Evolutionary conservation across 495 filamentous ascomycete genomes (phyloP).

Genomic region (Lentithecium fluviatile): DNA sequence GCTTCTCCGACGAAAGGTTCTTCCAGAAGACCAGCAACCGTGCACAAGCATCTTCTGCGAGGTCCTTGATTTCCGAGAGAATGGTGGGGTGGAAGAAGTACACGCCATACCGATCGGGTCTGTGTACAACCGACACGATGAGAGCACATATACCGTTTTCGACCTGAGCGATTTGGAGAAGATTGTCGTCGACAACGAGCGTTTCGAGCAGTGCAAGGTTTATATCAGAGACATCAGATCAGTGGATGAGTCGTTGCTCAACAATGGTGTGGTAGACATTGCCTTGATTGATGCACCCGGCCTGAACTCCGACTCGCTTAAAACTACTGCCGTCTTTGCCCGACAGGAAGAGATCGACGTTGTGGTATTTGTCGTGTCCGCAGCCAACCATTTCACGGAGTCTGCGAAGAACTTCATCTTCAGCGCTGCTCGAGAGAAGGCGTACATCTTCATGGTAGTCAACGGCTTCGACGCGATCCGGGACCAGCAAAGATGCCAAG

Average conservation of each 20-base stretch:
- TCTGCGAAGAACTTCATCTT: constrained; percentile 96
- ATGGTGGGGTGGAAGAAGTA: constrained; percentile 86
- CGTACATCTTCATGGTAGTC: constrained; percentile 98
- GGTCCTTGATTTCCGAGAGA: constrained; percentile 88
- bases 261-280: constrained; percentile 97
- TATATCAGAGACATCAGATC: constrained; percentile 90
- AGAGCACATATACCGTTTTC: constrained; percentile 89
- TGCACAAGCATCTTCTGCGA: constrained; percentile 99
- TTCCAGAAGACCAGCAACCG: constrained; percentile 97
- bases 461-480: constrained; percentile 94
- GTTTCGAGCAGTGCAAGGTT: constrained; percentile 92
- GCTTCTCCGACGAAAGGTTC: constrained; percentile 81
- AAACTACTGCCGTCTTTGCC: constrained; percentile 95
- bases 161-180: constrained; percentile 73
- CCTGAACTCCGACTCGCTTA: constrained; percentile 90
- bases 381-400: constrained; percentile 94
- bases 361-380: constrained; percentile 96
- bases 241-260: constrained; percentile 90
- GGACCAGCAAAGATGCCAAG: constrained; percentile 82
- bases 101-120: constrained; percentile 75
- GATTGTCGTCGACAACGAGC: constrained; percentile 81
- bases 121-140: constrained; percentile 84
- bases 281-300: constrained; percentile 96
- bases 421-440: constrained; percentile 93
- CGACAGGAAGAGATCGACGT: constrained; percentile 98